Evolutionary conservation across 2,329 filamentous ascomycete species (phyloP), one percentile per base, ranked within the genome.

Genomic region (Aspergillus proliferans): DNA sequence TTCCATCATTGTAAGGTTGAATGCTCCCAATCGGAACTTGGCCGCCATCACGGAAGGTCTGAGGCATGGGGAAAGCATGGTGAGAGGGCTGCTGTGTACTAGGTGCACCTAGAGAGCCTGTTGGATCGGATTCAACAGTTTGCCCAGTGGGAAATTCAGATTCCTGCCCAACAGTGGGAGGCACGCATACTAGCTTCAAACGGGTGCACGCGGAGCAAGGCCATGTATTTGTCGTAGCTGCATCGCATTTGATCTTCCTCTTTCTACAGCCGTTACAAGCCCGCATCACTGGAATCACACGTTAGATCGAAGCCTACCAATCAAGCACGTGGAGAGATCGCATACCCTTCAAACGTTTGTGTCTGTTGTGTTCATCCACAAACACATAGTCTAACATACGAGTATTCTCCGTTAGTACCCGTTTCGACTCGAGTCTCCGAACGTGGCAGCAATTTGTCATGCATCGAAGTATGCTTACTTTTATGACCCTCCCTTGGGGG

Each of bases 181-280:
- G 89, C 22, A 96, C 85, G 68, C 93, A 97, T 62, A 93, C 88
- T 51, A 96, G 80, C 74, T 96, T 97, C 54, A 97, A 76, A 44
- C 92, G 83, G 53, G 90, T 86, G 68, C 92, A 98, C 33, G 93
- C 89, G 38, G 91, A 93, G 70, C 92, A 97, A 24, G 93, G 93
- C 92, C 93, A 97, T 34, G 89, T 90, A 69, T 97, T 96, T 38
- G 91, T 96, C 12, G 92, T 95, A 18, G 92, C 92, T 46, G 92
- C 90, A 74, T 97, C 93, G 73, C 92, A 98, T 70, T 95, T 95
- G 67, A 98, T 98, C 72, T 98, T 98, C 63, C 92, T 83, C 71
- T 90, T 85, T 53, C 92, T 82, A 66, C 92, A 97, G 52, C 92
- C 92, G 73, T 96, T 92, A 70, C 92, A 97, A 49, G 92, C 93